Conservation (phyloP, 2,329 filamentous ascomycete genomes). For the Alternaria sp. region DNA sequence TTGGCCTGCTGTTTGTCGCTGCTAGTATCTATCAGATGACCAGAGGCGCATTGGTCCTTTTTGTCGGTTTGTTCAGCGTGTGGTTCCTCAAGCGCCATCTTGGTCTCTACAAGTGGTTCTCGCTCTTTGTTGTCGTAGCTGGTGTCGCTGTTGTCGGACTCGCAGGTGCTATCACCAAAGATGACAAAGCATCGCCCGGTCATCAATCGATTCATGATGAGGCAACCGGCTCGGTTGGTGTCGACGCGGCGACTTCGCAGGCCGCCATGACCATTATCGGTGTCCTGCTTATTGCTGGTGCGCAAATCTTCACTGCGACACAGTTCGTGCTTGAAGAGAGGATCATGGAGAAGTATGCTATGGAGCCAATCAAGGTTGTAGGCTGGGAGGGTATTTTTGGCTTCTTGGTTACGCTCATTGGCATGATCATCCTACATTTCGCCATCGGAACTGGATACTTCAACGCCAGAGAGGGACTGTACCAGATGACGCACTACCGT, state of each 20-base stretch:
- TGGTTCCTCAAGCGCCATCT: slow-evolving; percentile 84
- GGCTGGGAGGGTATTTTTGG: slow-evolving; percentile 97
- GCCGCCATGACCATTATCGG: slow-evolving; percentile 79
- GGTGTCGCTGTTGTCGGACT: slow-evolving; percentile 92
- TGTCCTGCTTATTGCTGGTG: slow-evolving; percentile 88
- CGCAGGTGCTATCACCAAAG: slow-evolving; percentile 81
- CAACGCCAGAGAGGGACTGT: slow-evolving; percentile 86
- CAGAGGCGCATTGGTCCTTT: slow-evolving; percentile 89
- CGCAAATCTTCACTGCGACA: slow-evolving; percentile 95
- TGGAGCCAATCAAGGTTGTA: slow-evolving; percentile 88
- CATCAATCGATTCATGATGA: slow-evolving; percentile 34
- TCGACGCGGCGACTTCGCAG: slow-evolving; percentile 57
- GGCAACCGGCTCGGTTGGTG: slow-evolving; percentile 39
- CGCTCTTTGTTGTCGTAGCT: slow-evolving; percentile 83
- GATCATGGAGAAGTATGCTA: slow-evolving; percentile 81
- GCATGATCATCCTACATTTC: slow-evolving; percentile 83
- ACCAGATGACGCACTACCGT: slow-evolving; percentile 77
- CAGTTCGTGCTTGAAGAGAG: slow-evolving; percentile 97
- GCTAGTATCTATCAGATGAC: slow-evolving; percentile 99
- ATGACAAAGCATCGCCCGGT: slow-evolving; percentile 62
- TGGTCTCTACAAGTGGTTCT: slow-evolving; percentile 89
- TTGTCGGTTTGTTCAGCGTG: slow-evolving; percentile 95
- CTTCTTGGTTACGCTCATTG: slow-evolving; percentile 78
- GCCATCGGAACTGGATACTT: slow-evolving; percentile 86
- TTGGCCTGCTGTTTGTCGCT: slow-evolving; percentile 89